phyloP scores from a whole-genome alignment of 805 yeast genomes.

The Candida ponderosae region DNA sequence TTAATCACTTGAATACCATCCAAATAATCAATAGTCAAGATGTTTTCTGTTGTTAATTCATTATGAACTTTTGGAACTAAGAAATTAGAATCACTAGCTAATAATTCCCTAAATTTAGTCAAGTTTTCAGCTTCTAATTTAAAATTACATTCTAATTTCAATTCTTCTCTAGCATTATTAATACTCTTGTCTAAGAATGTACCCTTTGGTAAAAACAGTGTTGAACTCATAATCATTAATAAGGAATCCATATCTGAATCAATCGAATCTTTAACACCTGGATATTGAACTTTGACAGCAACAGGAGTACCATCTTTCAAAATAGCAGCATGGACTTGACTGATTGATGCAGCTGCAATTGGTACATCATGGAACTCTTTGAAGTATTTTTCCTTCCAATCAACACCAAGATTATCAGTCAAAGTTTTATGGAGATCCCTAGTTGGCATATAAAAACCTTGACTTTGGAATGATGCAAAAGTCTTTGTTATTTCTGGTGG shows the following conservation, averaged over 20 bases:
- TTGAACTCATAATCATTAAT: constrained; percentile 75
- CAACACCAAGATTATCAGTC: constrained; percentile 61
- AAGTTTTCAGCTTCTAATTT: constrained; percentile 78
- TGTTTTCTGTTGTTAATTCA: constrained; percentile 70
- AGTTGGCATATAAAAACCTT: constrained; percentile 95
- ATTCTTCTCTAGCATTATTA: constrained; percentile 86
- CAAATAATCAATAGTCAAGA: constrained; percentile 86
- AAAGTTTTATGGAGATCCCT: constrained; percentile 77
- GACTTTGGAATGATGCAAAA: constrained; percentile 78
- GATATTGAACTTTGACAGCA: constrained; percentile 94
- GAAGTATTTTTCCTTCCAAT: constrained; percentile 68
- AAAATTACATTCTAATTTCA: constrained; percentile 98
- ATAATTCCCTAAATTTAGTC: constrained; percentile 55
- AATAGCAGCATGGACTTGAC: constrained; percentile 88
- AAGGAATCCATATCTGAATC: constrained; percentile 91
- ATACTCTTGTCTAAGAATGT: constrained; percentile 85
- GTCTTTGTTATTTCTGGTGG: constrained; percentile 83
- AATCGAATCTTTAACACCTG: constrained; percentile 90
- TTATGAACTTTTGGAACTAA: constrained; percentile 76
- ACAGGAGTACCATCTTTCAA: constrained; percentile 61
- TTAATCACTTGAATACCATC: constrained; percentile 76
- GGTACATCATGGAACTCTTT: constrained; percentile 79
- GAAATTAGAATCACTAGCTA: constrained; percentile 55
- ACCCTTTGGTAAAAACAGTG: constrained; percentile 83
- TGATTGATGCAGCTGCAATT: constrained; percentile 95